Evolutionary conservation across 495 filamentous ascomycete species (phyloP).

Genomic region (Viridothelium virens): DNA sequence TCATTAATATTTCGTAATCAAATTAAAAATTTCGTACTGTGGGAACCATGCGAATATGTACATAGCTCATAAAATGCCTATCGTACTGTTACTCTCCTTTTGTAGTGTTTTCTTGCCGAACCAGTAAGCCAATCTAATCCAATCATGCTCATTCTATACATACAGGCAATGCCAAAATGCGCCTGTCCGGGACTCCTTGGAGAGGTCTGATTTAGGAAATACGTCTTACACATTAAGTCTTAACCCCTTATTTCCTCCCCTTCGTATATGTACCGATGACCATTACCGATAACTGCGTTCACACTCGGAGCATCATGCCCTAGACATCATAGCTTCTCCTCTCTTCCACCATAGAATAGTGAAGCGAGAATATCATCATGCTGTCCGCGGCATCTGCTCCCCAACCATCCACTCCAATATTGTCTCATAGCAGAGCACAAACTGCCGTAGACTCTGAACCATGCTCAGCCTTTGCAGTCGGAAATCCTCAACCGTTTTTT

Average conservation of each 20-base stretch:
- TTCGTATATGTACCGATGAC: background rate
- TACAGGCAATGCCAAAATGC: background rate
- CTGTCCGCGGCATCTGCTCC: constrained; percentile 27
- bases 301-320: no score
- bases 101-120: background rate
- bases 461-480: constrained; percentile 82
- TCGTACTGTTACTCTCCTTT: background rate
- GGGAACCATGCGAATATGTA: background rate
- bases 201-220: background rate
- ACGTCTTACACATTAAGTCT: constrained; percentile 1
- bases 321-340: no score
- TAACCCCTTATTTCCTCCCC: background rate
- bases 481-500: constrained; percentile 82
- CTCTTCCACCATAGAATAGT: no score
- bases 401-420: constrained; percentile 77
- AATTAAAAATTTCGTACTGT: no score
- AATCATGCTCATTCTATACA: background rate
- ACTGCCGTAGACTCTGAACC: constrained; percentile 94
- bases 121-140: background rate
- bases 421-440: constrained; percentile 93
- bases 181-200: background rate
- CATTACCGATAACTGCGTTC: background rate
- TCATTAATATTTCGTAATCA: no score
- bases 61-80: background rate
- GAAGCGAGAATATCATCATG: background rate